phyloP scores from a whole-genome alignment of 75 land plant species.

The Cupressus sempervirens region DNA sequence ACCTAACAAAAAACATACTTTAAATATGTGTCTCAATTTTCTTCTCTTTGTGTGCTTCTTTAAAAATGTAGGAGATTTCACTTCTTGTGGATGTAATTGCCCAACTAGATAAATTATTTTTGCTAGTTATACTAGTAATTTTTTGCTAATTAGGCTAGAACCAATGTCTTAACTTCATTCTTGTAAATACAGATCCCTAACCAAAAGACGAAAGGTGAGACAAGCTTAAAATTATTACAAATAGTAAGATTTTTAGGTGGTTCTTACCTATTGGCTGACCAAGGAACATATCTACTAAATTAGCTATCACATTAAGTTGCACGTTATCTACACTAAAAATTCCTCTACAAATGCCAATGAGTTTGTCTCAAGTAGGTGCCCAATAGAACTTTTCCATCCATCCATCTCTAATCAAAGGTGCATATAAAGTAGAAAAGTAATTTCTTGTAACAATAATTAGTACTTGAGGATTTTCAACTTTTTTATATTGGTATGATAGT shows the following conservation, averaged over 20 bases:
- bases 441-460: conserved; percentile 49
- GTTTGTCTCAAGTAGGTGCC: conserved; percentile 45
- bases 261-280: conserved; percentile 23
- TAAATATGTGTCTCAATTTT: no score
- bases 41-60: no score
- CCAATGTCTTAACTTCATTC: not conserved
- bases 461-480: conserved; percentile 37
- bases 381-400: conserved; percentile 61
- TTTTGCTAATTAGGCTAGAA: not conserved
- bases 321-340: conserved; percentile 36
- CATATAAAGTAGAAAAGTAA: conserved; percentile 50
- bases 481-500: conserved; percentile 43
- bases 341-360: conserved; percentile 39
- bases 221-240: not conserved
- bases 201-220: not conserved
- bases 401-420: conserved; percentile 50
- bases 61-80: no score
- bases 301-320: conserved; percentile 12
- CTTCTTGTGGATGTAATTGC: no score
- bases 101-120: no score
- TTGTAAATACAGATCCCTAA: not conserved
- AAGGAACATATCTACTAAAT: conserved; percentile 35
- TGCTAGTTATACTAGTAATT: no score
- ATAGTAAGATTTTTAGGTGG: not conserved
- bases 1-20: no score